Conservation (phyloP, 257 asterid genomes). For the Solanum tarapatanum region DNA sequence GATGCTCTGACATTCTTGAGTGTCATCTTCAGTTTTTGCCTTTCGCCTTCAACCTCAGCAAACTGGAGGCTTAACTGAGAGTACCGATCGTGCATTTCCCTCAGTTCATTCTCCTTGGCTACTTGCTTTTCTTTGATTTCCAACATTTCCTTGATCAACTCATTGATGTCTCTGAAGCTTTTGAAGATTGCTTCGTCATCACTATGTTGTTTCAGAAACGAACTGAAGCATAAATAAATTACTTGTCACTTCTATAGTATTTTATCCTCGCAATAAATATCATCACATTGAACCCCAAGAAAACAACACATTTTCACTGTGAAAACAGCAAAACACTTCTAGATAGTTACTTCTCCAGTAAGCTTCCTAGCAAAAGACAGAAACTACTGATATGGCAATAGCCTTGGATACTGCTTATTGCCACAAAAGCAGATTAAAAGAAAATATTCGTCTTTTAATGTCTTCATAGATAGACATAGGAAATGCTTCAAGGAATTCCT, state of each 20-base stretch:
- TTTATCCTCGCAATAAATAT: not conserved
- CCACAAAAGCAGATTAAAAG: not conserved
- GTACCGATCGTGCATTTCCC: slow-evolving; percentile 84
- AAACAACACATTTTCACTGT: not conserved
- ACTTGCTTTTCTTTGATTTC: slow-evolving; percentile 69
- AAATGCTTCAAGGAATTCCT: not conserved
- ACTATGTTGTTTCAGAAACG: slow-evolving; percentile 72
- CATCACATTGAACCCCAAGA: not conserved
- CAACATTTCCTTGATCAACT: slow-evolving; percentile 70
- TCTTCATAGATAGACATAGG: not conserved
- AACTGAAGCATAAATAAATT: slow-evolving; percentile 30
- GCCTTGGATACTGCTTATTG: not conserved
- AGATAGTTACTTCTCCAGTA: not conserved
- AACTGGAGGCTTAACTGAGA: slow-evolving; percentile 85
- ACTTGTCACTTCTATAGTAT: not conserved
- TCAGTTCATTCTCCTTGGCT: slow-evolving; percentile 57
- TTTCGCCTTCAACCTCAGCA: slow-evolving; percentile 97
- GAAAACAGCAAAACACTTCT: not conserved
- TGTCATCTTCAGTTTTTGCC: slow-evolving; percentile 80
- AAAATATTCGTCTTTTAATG: not conserved
- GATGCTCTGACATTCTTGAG: slow-evolving; percentile 58
- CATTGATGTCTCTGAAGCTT: slow-evolving; percentile 81
- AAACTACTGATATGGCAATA: not conserved
- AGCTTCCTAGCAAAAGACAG: not conserved
- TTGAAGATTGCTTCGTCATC: slow-evolving; percentile 76